phyloP scores from a whole-genome alignment of 2,329 filamentous ascomycete species.

The Diplocarpon mali region DNA sequence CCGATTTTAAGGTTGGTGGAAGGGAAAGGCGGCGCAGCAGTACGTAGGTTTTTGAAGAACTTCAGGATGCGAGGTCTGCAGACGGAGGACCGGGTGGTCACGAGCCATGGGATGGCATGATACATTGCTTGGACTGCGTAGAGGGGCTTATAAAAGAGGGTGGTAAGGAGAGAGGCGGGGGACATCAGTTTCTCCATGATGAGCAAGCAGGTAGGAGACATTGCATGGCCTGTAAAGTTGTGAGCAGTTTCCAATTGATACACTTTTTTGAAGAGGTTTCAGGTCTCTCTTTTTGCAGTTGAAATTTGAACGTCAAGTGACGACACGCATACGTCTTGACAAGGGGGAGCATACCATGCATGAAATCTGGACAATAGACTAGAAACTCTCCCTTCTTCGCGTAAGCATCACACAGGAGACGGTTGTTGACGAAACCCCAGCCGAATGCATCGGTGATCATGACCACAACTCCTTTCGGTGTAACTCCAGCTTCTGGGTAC shows the following conservation, averaged over 20 bases:
- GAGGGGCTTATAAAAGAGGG: constrained; percentile 25
- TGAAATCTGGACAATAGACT: constrained; percentile 42
- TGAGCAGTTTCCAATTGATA: no score
- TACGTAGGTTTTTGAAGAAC: constrained; percentile 30
- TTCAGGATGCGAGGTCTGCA: constrained; percentile 28
- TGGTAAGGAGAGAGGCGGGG: constrained; percentile 15
- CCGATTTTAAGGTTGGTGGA: constrained; percentile 34
- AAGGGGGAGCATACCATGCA: constrained; percentile 30
- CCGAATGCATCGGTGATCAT: constrained; percentile 41
- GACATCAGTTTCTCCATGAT: constrained; percentile 16
- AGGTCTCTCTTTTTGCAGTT: not conserved
- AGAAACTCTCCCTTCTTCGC: constrained; percentile 33
- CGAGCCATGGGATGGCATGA: constrained; percentile 11
- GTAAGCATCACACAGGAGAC: constrained; percentile 38
- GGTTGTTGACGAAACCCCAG: constrained; percentile 37
- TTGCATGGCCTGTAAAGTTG: constrained; percentile 10
- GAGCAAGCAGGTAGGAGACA: constrained; percentile 7
- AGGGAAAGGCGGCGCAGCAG: constrained; percentile 18
- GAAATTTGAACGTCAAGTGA: not conserved
- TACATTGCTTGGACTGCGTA: constrained; percentile 34
- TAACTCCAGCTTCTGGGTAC: constrained; percentile 24
- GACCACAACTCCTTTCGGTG: constrained; percentile 34
- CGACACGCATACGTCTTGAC: not conserved
- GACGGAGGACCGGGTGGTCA: constrained; percentile 15
- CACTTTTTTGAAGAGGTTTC: no score